Evolutionary conservation across 495 filamentous ascomycete genomes (phyloP).

Genomic region (Podospora appendiculata): DNA sequence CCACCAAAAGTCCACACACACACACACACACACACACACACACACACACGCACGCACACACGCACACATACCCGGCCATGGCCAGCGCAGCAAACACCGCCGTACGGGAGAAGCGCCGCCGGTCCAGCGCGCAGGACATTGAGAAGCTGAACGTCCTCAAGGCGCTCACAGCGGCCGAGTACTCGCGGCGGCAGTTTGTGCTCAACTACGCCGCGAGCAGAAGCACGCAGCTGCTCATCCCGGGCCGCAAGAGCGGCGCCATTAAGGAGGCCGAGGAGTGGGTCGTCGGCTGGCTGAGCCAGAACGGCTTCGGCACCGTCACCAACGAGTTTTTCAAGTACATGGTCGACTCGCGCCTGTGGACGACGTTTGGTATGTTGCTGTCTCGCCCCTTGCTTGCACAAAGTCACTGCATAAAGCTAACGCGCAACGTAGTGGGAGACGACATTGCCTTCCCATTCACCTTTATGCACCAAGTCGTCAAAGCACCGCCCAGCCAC

Average conservation of each 20-base stretch:
- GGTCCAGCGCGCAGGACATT: slow-evolving; percentile 12
- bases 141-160: slow-evolving; percentile 22
- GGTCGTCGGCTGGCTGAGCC: slow-evolving; percentile 15
- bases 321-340: slow-evolving; percentile 24
- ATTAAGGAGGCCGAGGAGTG: slow-evolving; percentile 25
- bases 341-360: slow-evolving; percentile 19
- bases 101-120: slow-evolving; percentile 18
- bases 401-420: not conserved
- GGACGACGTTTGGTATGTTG: slow-evolving; percentile 14
- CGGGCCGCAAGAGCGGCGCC: slow-evolving; percentile 20
- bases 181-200: slow-evolving; percentile 24
- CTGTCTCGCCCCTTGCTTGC: not conserved
- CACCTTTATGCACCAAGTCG: slow-evolving; percentile 16
- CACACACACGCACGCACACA: not conserved
- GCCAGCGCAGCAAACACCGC: slow-evolving; percentile 18
- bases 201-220: slow-evolving; percentile 24
- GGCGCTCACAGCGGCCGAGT: slow-evolving; percentile 23
- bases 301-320: slow-evolving; percentile 13
- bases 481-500: not conserved
- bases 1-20: no score
- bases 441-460: slow-evolving; percentile 18
- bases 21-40: not conserved
- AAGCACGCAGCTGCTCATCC: slow-evolving; percentile 21
- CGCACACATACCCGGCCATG: slow-evolving; percentile 5
- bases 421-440: slow-evolving; percentile 10